Conservation (phyloP, 208 protist species). For the Trypanosoma lewisi region DNA sequence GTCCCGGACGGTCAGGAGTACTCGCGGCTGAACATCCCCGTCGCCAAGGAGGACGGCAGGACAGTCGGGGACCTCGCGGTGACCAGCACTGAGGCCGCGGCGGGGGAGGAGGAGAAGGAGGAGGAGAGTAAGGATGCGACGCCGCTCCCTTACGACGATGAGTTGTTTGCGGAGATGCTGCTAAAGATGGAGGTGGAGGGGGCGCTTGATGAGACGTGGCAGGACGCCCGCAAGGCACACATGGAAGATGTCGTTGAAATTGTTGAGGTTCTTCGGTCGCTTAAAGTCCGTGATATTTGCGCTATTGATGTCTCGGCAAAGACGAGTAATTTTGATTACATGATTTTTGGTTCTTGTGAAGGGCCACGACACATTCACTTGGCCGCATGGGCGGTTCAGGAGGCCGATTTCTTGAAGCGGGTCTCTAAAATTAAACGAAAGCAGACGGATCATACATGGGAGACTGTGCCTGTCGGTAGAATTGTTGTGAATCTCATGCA, state of each 20-base stretch:
- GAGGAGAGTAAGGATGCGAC: background rate
- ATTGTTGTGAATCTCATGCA: slow-evolving; percentile 89
- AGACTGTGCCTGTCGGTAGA: slow-evolving; percentile 82
- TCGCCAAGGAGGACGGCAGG: slow-evolving; percentile 33
- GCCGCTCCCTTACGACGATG: slow-evolving; percentile 84
- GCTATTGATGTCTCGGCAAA: slow-evolving; percentile 83
- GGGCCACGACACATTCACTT: slow-evolving; percentile 87
- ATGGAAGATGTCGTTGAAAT: slow-evolving; percentile 84
- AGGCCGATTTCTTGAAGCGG: slow-evolving; percentile 71
- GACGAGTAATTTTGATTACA: slow-evolving; percentile 88
- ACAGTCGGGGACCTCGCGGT: no score
- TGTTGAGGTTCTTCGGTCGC: slow-evolving; percentile 47
- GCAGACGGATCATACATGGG: slow-evolving; percentile 82
- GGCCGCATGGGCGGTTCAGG: slow-evolving; percentile 86
- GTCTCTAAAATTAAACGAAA: slow-evolving; percentile 74
- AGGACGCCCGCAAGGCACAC: slow-evolving; percentile 65
- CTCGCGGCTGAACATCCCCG: slow-evolving; percentile 58
- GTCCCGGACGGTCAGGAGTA: slow-evolving; percentile 38
- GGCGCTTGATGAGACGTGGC: slow-evolving; percentile 84
- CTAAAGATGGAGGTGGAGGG: slow-evolving; percentile 91
- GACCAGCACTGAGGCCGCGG: no score
- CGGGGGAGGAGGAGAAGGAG: no score
- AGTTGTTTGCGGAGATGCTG: slow-evolving; percentile 77
- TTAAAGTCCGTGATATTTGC: slow-evolving; percentile 85
- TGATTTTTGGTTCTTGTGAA: slow-evolving; percentile 87